phyloP scores from a whole-genome alignment of 371 early-diverging fungal species.

The Basidiobolus meristosporus region DNA sequence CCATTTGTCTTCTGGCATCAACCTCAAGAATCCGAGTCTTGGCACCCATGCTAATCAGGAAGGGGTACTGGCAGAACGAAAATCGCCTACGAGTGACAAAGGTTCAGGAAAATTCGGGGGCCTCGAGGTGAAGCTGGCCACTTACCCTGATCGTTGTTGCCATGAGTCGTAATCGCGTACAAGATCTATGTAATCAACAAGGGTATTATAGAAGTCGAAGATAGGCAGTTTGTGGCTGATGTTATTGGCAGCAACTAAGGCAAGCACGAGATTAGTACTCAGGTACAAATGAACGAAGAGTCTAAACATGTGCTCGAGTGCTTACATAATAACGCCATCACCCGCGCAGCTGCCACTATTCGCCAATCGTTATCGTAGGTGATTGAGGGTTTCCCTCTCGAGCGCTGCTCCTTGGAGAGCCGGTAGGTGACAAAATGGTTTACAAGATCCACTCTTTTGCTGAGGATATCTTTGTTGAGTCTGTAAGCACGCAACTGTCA shows the following conservation, averaged over 20 bases:
- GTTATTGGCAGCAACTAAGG: slow-evolving; percentile 40
- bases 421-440: slow-evolving; percentile 65
- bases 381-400: slow-evolving; percentile 11
- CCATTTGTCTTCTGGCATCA: slow-evolving; percentile 78
- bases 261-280: background rate
- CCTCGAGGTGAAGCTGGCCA: background rate
- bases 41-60: slow-evolving; percentile 62
- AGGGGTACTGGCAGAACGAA: slow-evolving; percentile 79
- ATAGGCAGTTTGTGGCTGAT: slow-evolving; percentile 32
- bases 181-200: slow-evolving; percentile 62
- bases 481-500: slow-evolving; percentile 10
- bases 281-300: slow-evolving; percentile 8
- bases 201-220: slow-evolving; percentile 67
- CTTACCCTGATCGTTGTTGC: slow-evolving; percentile 57
- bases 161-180: slow-evolving; percentile 65
- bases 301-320: slow-evolving; percentile 6
- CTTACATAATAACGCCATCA: slow-evolving; percentile 73
- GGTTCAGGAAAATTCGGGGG: background rate
- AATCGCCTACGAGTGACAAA: slow-evolving; percentile 14
- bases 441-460: slow-evolving; percentile 51
- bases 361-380: slow-evolving; percentile 67
- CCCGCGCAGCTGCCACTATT: slow-evolving; percentile 62
- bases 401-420: slow-evolving; percentile 30
- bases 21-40: slow-evolving; percentile 77
- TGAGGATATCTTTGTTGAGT: slow-evolving; percentile 33